These are phyloP conservation scores for Chytriomyces sp. DNA, from an alignment of 192 early-diverging fungal species.

Conservation along the genomic window DNA sequence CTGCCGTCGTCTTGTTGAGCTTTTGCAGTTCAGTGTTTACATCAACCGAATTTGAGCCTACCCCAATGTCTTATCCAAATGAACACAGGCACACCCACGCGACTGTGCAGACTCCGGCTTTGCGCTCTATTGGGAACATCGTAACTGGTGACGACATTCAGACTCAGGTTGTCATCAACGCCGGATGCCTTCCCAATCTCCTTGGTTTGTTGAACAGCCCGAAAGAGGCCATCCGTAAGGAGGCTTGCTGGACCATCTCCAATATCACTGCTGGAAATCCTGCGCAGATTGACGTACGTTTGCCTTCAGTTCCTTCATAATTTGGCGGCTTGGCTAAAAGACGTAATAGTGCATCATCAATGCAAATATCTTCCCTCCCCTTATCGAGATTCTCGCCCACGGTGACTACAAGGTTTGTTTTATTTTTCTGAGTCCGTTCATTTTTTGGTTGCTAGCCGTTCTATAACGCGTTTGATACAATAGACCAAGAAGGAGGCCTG, in stretches of 20 bases:
- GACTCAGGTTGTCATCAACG: constrained; percentile 94
- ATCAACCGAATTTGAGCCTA: not conserved
- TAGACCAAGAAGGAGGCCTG: constrained; percentile 99
- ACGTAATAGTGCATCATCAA: constrained; percentile 82
- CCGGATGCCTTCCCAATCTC: constrained; percentile 78
- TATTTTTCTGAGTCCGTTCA: too few relatives aligned
- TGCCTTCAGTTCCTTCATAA: not conserved
- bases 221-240: constrained; percentile 96
- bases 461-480: too few relatives aligned
- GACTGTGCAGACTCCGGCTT: constrained; percentile 93
- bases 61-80: not conserved
- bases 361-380: constrained; percentile 88
- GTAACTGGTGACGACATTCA: constrained; percentile 98
- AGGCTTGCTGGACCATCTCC: constrained; percentile 99
- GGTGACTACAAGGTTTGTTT: constrained; percentile 99
- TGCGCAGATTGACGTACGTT: constrained; percentile 72
- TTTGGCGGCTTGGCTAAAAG: not conserved
- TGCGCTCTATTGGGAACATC: constrained; percentile 98
- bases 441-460: too few relatives aligned
- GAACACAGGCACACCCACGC: constrained; percentile 73
- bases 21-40: constrained; percentile 63
- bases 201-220: constrained; percentile 79
- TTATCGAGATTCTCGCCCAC: constrained; percentile 80
- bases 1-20: constrained; percentile 89
- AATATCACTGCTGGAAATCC: constrained; percentile 98